Evolutionary conservation across 257 asterid genomes (phyloP), one percentile per base, ranked within the genome.

Genomic region (Fraxinus cuspidata): DNA sequence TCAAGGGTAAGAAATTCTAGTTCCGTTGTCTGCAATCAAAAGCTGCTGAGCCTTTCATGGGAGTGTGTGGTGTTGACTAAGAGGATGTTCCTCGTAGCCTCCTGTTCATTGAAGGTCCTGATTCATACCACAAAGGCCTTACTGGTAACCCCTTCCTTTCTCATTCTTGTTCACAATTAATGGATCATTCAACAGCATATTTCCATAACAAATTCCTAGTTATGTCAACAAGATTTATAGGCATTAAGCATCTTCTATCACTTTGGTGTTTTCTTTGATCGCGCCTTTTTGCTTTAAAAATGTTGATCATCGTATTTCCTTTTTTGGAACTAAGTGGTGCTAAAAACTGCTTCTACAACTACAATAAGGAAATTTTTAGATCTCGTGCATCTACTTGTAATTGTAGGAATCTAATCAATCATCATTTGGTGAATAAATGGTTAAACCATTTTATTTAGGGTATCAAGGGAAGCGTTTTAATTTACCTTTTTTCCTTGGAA

Each of bases 11-110:
- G 85, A 91, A 87, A 86, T 90, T 95, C 82, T 93, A 93, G 84
- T 95, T 91, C 84, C 91, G 98, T 79, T 95, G 99, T 73, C 76
- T 95, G 78, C 99, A 93, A 71, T 95, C 99, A 44, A 83, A 89
- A 81, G 97, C 97, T 83, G 98, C 98, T 18, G 96, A 90, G 81
- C 99, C 94, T 77, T 95, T 93, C 92, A 72, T 93, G 92, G 85
- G 82, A 3, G 74, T 81, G 13, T 75, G 91, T 85, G 97, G 96
- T 40, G 83, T 90, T 84, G 85, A 83, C 9, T 78, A 91, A 51
- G 90, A 87, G 74, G 97, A 91, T 63, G 98, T 95, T 80, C 93
- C 89, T 70, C 89, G 87, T 13, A 93, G 98, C 56, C 83, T 91
- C 87, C 83, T 95, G 87, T 95, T 95, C 81, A 83, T 90, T 73